phyloP scores from a whole-genome alignment of 2,329 filamentous ascomycete species.

The Coniochaeta sp. region DNA sequence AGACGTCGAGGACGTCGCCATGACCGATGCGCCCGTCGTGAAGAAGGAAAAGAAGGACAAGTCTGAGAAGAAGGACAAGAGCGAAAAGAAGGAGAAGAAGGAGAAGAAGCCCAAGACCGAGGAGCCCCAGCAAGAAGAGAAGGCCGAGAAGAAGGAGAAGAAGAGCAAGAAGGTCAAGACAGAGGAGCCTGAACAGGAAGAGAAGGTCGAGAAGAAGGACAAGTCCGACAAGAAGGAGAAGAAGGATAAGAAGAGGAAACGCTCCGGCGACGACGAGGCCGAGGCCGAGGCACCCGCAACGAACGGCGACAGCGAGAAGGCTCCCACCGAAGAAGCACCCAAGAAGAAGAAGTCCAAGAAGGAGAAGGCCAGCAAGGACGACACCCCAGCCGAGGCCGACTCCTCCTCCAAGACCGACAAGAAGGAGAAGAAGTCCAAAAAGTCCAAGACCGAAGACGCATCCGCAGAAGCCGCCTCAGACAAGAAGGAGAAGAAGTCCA shows the following conservation, averaged over 20 bases:
- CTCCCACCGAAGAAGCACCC: background rate
- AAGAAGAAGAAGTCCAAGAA: constrained; percentile 13
- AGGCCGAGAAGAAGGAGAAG: constrained; percentile 5
- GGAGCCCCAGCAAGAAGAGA: constrained; percentile 11
- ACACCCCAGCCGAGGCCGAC: constrained; percentile 8
- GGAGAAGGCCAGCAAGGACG: constrained; percentile 8
- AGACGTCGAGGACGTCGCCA: background rate
- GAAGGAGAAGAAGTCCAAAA: constrained; percentile 12
- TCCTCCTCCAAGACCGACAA: constrained; percentile 16
- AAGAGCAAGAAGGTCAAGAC: constrained; percentile 24
- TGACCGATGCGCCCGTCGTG: background rate
- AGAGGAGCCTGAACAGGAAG: constrained; percentile 29
- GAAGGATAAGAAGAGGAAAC: constrained; percentile 7
- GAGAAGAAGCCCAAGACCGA: constrained; percentile 19
- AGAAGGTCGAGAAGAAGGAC: constrained; percentile 15
- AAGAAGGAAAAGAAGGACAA: constrained; percentile 16
- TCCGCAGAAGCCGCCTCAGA: constrained; percentile 4
- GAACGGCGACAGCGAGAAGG: background rate
- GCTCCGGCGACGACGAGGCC: constrained; percentile 21
- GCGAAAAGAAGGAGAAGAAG: constrained; percentile 17
- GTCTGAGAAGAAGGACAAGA: constrained; percentile 20
- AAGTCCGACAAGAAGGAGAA: constrained; percentile 6
- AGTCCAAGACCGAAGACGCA: constrained; percentile 11
- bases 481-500: constrained; percentile 16
- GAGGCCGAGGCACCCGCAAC: background rate